Percentiles rank a stretch among this genome's conserved stretches.
Conservation (phyloP, 129 eudicot genomes). For the Smallanthus sonchifolius region DNA sequence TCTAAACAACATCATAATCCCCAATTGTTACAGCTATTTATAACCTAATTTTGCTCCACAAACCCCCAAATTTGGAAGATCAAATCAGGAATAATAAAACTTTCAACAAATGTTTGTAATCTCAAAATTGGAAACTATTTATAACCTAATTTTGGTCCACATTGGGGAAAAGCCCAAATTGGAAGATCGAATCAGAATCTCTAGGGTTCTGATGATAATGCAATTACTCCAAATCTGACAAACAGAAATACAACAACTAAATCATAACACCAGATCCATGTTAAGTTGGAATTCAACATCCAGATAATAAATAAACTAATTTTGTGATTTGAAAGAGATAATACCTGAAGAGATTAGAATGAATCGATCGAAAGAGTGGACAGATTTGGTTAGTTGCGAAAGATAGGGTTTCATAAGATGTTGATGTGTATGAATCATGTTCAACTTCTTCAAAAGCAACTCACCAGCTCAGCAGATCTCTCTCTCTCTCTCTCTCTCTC, state of each 20-base stretch:
- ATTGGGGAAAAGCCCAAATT: neutral
- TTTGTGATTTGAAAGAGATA: neutral
- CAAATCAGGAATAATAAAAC: neutral
- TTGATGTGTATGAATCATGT: neutral
- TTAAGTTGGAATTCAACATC: neutral
- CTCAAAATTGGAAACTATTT: too few species aligned
- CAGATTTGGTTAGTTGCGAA: neutral
- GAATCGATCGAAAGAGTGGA: neutral
- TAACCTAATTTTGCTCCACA: neutral
- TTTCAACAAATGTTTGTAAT: too few species aligned
- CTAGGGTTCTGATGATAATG: neutral
- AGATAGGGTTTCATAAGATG: neutral
- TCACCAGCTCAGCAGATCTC: slow-evolving; percentile 9
- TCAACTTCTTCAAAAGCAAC: neutral
- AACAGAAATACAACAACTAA: neutral
- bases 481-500: neutral
- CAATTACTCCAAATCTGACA: neutral
- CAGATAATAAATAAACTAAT: neutral
- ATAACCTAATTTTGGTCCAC: neutral
- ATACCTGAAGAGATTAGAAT: neutral
- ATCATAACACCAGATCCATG: neutral
- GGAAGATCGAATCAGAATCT: neutral
- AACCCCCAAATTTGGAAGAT: neutral
- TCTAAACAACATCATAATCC: slow-evolving; percentile 1
- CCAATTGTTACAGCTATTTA: neutral